Evolutionary conservation across 768 basidiomycete species (phyloP).

Genomic region (Tricholoma hemisulphureum): DNA sequence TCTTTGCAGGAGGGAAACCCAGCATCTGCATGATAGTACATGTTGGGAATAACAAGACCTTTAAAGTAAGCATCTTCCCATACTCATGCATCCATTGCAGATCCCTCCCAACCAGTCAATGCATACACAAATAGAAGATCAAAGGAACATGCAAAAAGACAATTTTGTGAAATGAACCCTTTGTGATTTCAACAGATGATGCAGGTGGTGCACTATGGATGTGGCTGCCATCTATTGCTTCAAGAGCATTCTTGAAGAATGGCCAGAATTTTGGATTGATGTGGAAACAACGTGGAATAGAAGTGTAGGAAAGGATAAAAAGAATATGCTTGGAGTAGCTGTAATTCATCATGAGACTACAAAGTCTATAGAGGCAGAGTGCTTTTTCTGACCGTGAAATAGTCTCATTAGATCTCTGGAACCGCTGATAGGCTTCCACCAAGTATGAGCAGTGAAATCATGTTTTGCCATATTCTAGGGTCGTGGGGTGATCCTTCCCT

Average conservation of each 20-base stretch:
- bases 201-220: constrained; percentile 4
- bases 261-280: constrained; percentile 19
- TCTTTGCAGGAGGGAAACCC: background rate
- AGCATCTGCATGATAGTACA: background rate
- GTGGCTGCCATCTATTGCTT: constrained; percentile 19
- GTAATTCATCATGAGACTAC: background rate
- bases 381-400: background rate
- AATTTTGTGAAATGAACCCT: constrained; percentile 15
- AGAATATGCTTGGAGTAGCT: background rate
- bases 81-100: constrained; percentile 22
- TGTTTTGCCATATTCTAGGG: too few species aligned
- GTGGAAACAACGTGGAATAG: background rate
- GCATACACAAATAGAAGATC: constrained; percentile 26
- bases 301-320: background rate
- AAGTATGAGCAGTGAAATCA: too few species aligned
- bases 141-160: too few species aligned
- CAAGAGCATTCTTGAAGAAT: constrained; percentile 21
- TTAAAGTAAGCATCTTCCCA: background rate
- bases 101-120: constrained; percentile 30
- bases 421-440: too few species aligned
- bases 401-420: background rate
- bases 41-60: background rate
- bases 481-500: too few species aligned
- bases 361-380: background rate
- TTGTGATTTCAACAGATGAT: constrained; percentile 5